phyloP scores from a whole-genome alignment of 208 protist species.

The Leishmania aethiopica region DNA sequence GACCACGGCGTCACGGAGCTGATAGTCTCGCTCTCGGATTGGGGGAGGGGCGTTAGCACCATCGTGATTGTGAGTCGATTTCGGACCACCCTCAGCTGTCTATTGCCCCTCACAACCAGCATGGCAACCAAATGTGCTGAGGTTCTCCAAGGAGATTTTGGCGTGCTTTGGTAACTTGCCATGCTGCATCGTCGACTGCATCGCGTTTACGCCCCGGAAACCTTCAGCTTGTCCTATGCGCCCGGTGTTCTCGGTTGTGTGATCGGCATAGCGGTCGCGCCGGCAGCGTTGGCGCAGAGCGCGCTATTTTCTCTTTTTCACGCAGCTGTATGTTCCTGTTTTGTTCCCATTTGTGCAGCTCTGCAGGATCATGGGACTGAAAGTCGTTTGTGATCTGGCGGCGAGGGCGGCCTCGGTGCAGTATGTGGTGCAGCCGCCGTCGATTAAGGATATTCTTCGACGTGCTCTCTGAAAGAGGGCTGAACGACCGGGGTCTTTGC shows the following conservation, averaged over 20 bases:
- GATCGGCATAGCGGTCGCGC: conserved; percentile 82
- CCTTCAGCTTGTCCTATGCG: conserved; percentile 90
- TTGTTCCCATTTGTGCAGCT: conserved; percentile 75
- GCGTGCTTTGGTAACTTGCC: conserved; percentile 86
- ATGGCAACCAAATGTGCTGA: conserved; percentile 89
- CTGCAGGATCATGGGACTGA: conserved; percentile 36
- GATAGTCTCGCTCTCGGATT: conserved; percentile 25
- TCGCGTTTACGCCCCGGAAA: conserved; percentile 94
- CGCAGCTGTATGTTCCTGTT: conserved; percentile 89
- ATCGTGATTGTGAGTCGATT: conserved; percentile 92
- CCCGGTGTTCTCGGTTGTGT: conserved; percentile 88
- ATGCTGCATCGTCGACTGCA: conserved; percentile 65
- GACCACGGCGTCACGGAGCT: conserved; percentile 20
- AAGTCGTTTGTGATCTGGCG: conserved; percentile 9
- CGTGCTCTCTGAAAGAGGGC: conserved; percentile 34
- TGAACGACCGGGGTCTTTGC: neutral
- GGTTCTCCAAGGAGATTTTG: conserved; percentile 94
- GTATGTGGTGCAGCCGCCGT: conserved; percentile 54
- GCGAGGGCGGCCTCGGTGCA: conserved; percentile 49
- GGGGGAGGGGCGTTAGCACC: conserved; percentile 50
- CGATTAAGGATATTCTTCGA: conserved; percentile 67
- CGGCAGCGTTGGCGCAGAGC: conserved; percentile 66
- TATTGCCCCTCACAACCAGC: conserved; percentile 91
- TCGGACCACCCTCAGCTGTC: conserved; percentile 91
- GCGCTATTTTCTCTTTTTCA: conserved; percentile 80